Conservation (phyloP, 108 stramenopile genomes). For the Nitzschia palea region DNA sequence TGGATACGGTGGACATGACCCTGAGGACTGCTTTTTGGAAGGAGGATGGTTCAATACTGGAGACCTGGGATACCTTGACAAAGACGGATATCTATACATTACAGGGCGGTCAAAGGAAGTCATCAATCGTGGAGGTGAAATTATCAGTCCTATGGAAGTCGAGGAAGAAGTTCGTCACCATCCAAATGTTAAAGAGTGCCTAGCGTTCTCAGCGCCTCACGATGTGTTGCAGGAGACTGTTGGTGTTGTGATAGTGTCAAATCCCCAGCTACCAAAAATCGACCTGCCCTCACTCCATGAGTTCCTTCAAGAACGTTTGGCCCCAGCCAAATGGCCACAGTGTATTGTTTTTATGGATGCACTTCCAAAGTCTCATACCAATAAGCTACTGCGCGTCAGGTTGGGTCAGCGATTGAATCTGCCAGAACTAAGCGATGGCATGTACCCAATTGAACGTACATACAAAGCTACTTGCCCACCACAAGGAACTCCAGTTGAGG, state of each 20-base stretch:
- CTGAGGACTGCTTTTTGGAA: conserved; percentile 3
- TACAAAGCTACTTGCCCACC: conserved; percentile 62
- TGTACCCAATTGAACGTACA: conserved; percentile 44
- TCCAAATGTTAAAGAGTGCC: conserved; percentile 40
- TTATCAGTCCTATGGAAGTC: conserved; percentile 49
- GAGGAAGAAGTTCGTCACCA: conserved; percentile 51
- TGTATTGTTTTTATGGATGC: conserved; percentile 61
- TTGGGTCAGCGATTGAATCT: conserved; percentile 50
- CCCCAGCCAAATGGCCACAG: conserved; percentile 59
- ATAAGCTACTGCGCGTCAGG: conserved; percentile 60
- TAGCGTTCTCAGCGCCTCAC: conserved; percentile 62
- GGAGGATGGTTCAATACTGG: conserved; percentile 40
- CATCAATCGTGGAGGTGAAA: conserved; percentile 65
- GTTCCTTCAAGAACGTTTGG: conserved; percentile 46
- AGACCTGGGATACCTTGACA: conserved; percentile 48
- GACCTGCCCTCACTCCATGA: conserved; percentile 49
- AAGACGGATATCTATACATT: conserved; percentile 50
- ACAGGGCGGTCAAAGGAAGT: conserved; percentile 60
- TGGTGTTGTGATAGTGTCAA: conserved; percentile 58
- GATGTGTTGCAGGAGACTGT: conserved; percentile 65
- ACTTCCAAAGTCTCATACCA: conserved; percentile 58
- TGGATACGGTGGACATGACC: conserved; percentile 42
- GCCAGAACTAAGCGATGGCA: conserved; percentile 48
- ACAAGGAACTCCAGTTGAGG: conserved; percentile 45
- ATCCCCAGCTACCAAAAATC: conserved; percentile 26